Percentiles rank a stretch among this genome's conserved stretches.
These are phyloP conservation scores for Cubamyces lactineus DNA, from an alignment of 768 basidiomycete species.

Conservation along the genomic window DNA sequence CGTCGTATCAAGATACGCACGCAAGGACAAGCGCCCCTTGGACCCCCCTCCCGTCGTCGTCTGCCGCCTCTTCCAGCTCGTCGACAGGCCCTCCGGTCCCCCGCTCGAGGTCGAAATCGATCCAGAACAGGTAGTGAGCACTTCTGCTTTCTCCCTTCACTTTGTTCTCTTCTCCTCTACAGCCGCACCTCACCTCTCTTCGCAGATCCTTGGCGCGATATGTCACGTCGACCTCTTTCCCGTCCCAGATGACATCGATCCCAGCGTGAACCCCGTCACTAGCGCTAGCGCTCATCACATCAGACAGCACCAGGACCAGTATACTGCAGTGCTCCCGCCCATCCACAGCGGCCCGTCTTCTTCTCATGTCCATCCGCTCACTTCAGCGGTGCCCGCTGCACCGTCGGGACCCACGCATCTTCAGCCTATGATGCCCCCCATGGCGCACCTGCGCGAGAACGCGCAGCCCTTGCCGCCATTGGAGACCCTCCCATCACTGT, in stretches of 20 bases:
- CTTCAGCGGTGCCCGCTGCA: no score
- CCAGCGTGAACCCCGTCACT: slow-evolving; percentile 4
- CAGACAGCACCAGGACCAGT: neutral
- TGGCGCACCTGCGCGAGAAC: neutral
- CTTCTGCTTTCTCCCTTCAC: neutral
- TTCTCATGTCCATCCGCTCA: no score
- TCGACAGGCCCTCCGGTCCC: slow-evolving; percentile 38
- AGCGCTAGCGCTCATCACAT: no score
- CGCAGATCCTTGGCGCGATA: slow-evolving; percentile 51
- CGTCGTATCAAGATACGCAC: slow-evolving; percentile 50
- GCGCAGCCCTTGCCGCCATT: neutral
- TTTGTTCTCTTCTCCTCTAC: no score
- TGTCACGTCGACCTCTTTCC: slow-evolving; percentile 82
- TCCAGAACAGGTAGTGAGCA: neutral
- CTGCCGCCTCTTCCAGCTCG: slow-evolving; percentile 51
- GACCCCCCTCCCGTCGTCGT: slow-evolving; percentile 69
- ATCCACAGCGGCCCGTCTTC: neutral
- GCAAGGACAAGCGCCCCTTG: slow-evolving; percentile 64
- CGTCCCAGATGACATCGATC: slow-evolving; percentile 34
- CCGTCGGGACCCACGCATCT: no score
- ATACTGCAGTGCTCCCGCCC: neutral
- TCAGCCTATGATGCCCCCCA: neutral
- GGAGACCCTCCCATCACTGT: neutral
- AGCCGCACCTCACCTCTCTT: neutral
- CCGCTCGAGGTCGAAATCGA: slow-evolving; percentile 1